A percentile compares a stretch with the other conserved stretches of the same genome.
Evolutionary conservation across 1,284 basidiomycete species (phyloP).

Genomic region (Ustilago hordei): DNA sequence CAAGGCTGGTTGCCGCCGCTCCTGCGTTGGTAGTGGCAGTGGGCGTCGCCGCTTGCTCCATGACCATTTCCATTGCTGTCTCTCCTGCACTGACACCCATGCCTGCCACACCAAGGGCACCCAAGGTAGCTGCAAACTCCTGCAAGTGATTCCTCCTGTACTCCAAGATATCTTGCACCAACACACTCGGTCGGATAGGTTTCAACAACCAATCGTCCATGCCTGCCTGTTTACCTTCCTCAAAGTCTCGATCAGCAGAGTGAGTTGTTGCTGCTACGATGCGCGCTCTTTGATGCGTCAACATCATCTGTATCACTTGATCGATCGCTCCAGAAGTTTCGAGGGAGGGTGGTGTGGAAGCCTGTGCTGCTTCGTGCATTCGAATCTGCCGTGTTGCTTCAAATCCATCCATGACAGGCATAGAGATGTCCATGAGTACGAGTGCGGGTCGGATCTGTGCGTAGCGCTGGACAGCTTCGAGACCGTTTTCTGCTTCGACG

Average conservation of each 20-base stretch:
- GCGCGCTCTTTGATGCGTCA: constrained; percentile 36
- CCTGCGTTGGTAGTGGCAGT: constrained; percentile 7
- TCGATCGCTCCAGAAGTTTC: constrained; percentile 11
- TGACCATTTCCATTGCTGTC: constrained; percentile 36
- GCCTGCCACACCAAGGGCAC: constrained; percentile 18
- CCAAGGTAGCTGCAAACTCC: constrained; percentile 37
- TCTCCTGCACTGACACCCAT: constrained; percentile 28
- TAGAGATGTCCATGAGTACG: constrained; percentile 64
- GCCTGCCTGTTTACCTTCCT: constrained; percentile 47
- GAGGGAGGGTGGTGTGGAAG: constrained; percentile 15
- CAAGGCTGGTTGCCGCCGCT: constrained; percentile 8
- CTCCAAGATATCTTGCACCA: constrained; percentile 46
- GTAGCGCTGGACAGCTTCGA: constrained; percentile 55
- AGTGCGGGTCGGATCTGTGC: constrained; percentile 36
- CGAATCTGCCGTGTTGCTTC: constrained; percentile 57
- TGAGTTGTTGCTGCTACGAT: constrained; percentile 61
- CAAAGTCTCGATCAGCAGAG: constrained; percentile 41
- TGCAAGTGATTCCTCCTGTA: constrained; percentile 40
- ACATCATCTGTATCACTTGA: constrained; percentile 33
- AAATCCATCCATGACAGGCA: constrained; percentile 64
- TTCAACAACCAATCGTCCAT: constrained; percentile 62
- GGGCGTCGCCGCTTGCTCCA: constrained; percentile 31
- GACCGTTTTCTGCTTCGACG: constrained; percentile 54
- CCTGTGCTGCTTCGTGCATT: constrained; percentile 26
- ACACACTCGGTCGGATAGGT: constrained; percentile 38